Percentiles rank a stretch among this genome's conserved stretches.
Evolutionary conservation across 768 basidiomycete genomes (phyloP).

Genomic region (Pleurotus tuoliensis): DNA sequence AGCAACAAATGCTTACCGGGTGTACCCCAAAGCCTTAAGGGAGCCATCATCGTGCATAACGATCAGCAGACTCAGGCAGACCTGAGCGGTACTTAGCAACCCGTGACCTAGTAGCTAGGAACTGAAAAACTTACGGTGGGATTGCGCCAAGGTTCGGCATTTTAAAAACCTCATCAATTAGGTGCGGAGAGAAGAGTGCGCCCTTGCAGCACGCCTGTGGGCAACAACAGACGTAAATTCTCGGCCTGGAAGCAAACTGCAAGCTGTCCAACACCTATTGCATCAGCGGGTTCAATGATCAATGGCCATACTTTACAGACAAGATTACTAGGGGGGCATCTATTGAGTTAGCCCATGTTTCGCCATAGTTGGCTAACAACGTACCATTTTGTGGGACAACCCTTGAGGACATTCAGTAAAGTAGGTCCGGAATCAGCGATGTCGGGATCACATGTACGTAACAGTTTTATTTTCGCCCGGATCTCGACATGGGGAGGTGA

Average conservation of each 20-base stretch:
- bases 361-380: constrained; percentile 1
- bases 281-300: not conserved
- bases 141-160: not conserved
- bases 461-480: constrained; percentile 3
- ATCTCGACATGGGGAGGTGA: constrained; percentile 1
- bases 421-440: constrained; percentile 2
- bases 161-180: not conserved
- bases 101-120: not conserved
- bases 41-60: no score
- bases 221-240: not conserved
- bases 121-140: not conserved
- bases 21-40: no score
- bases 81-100: no score
- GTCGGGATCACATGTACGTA: constrained; percentile 8
- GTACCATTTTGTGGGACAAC: not conserved
- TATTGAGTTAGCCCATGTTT: not conserved
- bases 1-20: no score
- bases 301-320: not conserved
- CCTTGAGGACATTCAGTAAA: constrained; percentile 4
- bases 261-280: not conserved
- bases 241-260: not conserved
- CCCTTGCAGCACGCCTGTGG: not conserved
- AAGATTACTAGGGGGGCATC: not conserved
- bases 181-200: not conserved
- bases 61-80: no score